Evolutionary conservation across 2,329 filamentous ascomycete species (phyloP).

Genomic region (Cordyceps militaris): DNA sequence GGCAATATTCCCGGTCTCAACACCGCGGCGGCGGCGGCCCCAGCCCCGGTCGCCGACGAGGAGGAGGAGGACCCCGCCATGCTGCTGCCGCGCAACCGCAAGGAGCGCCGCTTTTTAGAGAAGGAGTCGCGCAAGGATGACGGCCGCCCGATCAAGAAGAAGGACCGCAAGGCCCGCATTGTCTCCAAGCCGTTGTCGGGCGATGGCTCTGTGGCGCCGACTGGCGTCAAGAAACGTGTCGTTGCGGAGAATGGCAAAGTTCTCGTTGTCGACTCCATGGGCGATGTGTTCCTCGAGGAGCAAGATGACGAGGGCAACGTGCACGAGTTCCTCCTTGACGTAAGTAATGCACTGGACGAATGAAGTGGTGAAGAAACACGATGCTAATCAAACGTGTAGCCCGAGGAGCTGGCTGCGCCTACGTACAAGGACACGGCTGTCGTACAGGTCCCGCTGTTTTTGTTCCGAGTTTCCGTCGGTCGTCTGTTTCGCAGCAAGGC

Average conservation of each 20-base stretch:
- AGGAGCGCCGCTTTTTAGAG: conserved; percentile 83
- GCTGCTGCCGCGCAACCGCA: conserved; percentile 65
- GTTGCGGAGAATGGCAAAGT: conserved; percentile 94
- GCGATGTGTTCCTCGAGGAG: conserved; percentile 93
- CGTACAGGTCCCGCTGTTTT: conserved; percentile 68
- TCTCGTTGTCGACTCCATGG: conserved; percentile 82
- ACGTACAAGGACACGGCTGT: conserved; percentile 77
- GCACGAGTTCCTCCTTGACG: conserved; percentile 80
- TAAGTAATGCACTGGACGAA: conserved; percentile 40
- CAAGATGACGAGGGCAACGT: conserved; percentile 78
- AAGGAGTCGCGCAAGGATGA: conserved; percentile 69
- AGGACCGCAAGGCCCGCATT: conserved; percentile 32
- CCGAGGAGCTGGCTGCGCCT: conserved; percentile 70
- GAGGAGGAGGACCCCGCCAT: conserved; percentile 44
- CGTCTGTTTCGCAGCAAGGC: conserved; percentile 37
- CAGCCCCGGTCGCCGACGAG: conserved; percentile 33
- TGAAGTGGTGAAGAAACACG: no score
- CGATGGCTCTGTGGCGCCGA: conserved; percentile 52
- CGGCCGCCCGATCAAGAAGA: conserved; percentile 46
- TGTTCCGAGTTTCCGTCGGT: conserved; percentile 52
- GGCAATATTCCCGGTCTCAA: conserved; percentile 70
- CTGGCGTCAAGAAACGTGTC: conserved; percentile 77
- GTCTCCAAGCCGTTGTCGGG: conserved; percentile 24
- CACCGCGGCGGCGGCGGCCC: conserved; percentile 32
- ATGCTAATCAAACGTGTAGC: conserved; percentile 47